Percentiles rank a stretch among this genome's conserved stretches.
Evolutionary conservation across 2,329 filamentous ascomycete genomes (phyloP).

Genomic region (Sordariomycetes sp.): DNA sequence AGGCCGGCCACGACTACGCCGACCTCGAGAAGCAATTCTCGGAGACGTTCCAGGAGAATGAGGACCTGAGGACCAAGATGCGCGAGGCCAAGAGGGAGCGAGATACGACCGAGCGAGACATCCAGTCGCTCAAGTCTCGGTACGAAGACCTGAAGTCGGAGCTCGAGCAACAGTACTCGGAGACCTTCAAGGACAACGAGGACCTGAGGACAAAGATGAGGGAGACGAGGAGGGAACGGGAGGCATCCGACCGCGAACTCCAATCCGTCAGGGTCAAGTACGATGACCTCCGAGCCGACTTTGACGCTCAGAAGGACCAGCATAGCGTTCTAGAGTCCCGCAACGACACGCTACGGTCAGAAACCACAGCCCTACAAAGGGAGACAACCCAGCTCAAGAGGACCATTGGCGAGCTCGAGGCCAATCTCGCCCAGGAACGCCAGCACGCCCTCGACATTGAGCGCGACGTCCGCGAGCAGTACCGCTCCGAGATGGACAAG

Average conservation of each 20-base stretch:
- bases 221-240: conserved; percentile 31
- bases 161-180: conserved; percentile 36
- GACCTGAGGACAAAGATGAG: conserved; percentile 32
- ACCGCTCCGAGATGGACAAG: conserved; percentile 34
- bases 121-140: conserved; percentile 25
- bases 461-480: conserved; percentile 39
- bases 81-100: conserved; percentile 32
- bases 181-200: conserved; percentile 34
- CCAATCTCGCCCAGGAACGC: conserved; percentile 40
- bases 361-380: conserved; percentile 56
- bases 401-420: conserved; percentile 34
- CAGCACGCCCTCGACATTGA: conserved; percentile 50
- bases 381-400: conserved; percentile 44
- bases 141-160: conserved; percentile 49
- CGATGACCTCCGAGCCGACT: conserved; percentile 45
- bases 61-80: conserved; percentile 30
- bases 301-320: conserved; percentile 49
- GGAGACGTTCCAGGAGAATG: conserved; percentile 33
- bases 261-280: conserved; percentile 31
- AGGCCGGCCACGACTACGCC: conserved; percentile 34
- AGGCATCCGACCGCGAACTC: conserved; percentile 25
- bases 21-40: conserved; percentile 40
- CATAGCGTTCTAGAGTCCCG: conserved; percentile 60
- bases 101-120: conserved; percentile 24
- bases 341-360: conserved; percentile 54